Evolutionary conservation across 176 grass and related monocot species (phyloP), one percentile per base, ranked within the genome.

Genomic region (Thalia dealbata): DNA sequence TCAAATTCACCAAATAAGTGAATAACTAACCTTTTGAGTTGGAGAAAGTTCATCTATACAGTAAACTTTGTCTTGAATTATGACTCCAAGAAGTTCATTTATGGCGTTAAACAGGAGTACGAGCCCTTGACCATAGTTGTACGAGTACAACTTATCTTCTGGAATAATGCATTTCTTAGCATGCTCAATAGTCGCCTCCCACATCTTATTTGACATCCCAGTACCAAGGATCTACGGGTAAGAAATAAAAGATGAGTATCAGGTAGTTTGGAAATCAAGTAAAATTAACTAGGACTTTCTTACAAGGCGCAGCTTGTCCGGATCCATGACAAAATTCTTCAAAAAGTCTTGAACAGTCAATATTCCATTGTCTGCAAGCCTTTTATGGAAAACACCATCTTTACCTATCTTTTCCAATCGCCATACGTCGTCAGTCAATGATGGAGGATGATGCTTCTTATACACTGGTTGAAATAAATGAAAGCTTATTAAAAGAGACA

Each of bases 151-250:
- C 81, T 84, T 92, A 69, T 86, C 83, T 73, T 80, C 75, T 52
- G 81, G 78, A 60, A 82, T 52, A 52, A 72, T 55, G 72, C 86
- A 92, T 76, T 92, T 84, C 58, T 79, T 79, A 67, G 90, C 90
- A 71, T 92, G 90, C 58, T 86, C 86, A 59, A 86, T 78, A 27
- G 86, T 89, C 11, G 90, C 80, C 0, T 89, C 86, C 90, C 90
- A 92, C 90, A 92, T 92, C 75, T 89, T 92, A 79, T 92, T 92
- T 32, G 90, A 92, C 90, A 92, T 92, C 1, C 90, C 90, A 62
- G 68, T 84, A 11, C 90, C 90, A 19, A 92, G 90, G 70, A 88
- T 80, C 90, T 92, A 71, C 22, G 23, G 23, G 24, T 24, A 18
- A n/a, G 29, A 64, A 15, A 72, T n/a, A 46, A 25, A 61, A 27